Evolutionary conservation across 768 basidiomycete species (phyloP), one percentile per base, ranked within the genome.

Genomic region (Lenzites betulinus): DNA sequence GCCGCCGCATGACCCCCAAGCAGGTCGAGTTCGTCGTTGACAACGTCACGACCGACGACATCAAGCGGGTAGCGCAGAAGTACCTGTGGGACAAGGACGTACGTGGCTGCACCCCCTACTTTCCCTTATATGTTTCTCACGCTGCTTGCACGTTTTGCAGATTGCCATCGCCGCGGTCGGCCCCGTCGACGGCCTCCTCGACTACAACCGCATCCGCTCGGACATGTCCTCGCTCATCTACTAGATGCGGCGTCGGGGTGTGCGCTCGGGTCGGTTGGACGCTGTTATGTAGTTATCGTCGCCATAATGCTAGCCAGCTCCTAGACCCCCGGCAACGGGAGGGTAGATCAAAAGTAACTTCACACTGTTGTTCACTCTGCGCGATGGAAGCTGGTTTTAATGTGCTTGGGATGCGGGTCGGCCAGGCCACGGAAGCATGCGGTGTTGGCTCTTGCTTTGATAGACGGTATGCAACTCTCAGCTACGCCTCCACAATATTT

Each of bases 71-170:
- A 60, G 97, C 95, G 44, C 89, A 92, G 80, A 95, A 93, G 79
- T 97, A 97, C 75, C 82, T 97, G 16, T 97, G 94, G 93, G 95
- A 98, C 75, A 91, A 92, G 76, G 95, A 97, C 75, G 91, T 93
- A 71, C 69, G 85, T 80, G 13, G 38, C 22, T 41, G 48, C 18
- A 42, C 30, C 70, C 16, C 58, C 53, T 23, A 23, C 4, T n/a
- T n/a, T n/a, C n/a, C n/a, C n/a, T n/a, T n/a, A n/a, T n/a, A n/a
- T n/a, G n/a, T n/a, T n/a, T n/a, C n/a, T n/a, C n/a, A n/a, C n/a
- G n/a, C n/a, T n/a, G n/a, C n/a, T 16, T 53, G 25, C 20, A 51
- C 35, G 1, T 69, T 51, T 7, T 30, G 15, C 25, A 92, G 89
- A 79, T 95, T 64, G 88, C 94, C 2, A 75, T 98, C 44, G 93